Evolutionary conservation across 192 early-diverging fungal species (phyloP).

Genomic region (Entrophospora sp.): DNA sequence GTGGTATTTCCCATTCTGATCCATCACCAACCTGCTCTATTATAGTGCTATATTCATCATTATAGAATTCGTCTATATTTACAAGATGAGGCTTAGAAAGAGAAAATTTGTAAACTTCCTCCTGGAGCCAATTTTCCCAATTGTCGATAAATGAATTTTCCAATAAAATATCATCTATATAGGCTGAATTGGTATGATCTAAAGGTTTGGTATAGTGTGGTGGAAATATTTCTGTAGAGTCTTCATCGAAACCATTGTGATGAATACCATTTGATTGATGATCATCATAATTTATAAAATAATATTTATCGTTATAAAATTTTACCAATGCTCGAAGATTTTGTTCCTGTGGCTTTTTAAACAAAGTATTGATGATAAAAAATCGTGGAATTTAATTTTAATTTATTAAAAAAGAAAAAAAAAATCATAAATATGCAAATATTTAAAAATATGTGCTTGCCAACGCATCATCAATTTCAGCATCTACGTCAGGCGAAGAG

Average conservation of each 20-base stretch:
- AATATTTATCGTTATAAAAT: constrained; percentile 49
- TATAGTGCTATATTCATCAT: constrained; percentile 19
- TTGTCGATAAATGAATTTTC: constrained; percentile 54
- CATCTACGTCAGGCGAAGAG: constrained; percentile 53
- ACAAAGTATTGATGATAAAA: too few relatives aligned
- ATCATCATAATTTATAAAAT: constrained; percentile 25
- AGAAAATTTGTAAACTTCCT: constrained; percentile 39
- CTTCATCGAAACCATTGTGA: constrained; percentile 12
- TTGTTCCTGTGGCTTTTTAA: constrained; percentile 52
- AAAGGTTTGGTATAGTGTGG: constrained; percentile 8
- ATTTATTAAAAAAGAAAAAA: constrained; percentile 1
- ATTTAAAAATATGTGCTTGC: constrained; percentile 24
- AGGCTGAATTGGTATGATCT: constrained; percentile 19
- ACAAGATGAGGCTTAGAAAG: constrained; percentile 1
- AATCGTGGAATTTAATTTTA: background rate
- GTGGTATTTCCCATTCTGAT: constrained; percentile 34
- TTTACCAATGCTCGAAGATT: constrained; percentile 51
- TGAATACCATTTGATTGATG: constrained; percentile 18
- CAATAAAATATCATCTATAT: constrained; percentile 37
- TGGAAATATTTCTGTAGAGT: constrained; percentile 9
- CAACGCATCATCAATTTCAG: constrained; percentile 62
- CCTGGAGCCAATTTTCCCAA: constrained; percentile 60
- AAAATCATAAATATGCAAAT: background rate
- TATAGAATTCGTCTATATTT: constrained; percentile 27
- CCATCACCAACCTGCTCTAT: constrained; percentile 24